These are phyloP conservation scores for Fusarium hostae DNA, from an alignment of 2,329 filamentous ascomycete genomes.

Conservation along the genomic window DNA sequence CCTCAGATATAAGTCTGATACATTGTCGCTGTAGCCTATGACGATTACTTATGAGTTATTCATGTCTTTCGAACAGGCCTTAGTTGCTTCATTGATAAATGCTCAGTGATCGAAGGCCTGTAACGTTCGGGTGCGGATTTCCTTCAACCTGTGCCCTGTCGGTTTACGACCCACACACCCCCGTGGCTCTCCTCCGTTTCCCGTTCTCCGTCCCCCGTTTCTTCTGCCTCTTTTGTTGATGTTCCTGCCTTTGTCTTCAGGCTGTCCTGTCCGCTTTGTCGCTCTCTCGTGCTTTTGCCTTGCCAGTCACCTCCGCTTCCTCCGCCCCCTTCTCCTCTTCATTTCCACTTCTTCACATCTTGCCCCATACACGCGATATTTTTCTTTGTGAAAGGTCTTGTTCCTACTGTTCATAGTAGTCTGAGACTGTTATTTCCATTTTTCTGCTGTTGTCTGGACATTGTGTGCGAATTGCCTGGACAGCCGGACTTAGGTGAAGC, in stretches of 20 bases:
- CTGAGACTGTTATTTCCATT: background rate
- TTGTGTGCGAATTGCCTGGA: constrained; percentile 21
- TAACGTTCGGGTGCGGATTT: background rate
- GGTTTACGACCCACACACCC: constrained; percentile 34
- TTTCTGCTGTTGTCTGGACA: constrained; percentile 5
- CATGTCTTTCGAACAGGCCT: background rate
- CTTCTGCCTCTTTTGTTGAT: constrained; percentile 25
- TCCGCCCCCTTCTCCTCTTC: constrained; percentile 21
- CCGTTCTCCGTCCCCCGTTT: constrained; percentile 32
- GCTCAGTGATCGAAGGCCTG: background rate
- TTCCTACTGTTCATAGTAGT: background rate
- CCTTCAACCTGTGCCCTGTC: constrained; percentile 23
- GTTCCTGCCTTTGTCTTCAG: constrained; percentile 37
- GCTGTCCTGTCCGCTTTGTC: constrained; percentile 27
- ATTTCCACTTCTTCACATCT: constrained; percentile 16
- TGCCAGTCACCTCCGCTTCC: constrained; percentile 23
- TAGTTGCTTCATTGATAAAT: background rate
- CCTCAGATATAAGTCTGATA: background rate
- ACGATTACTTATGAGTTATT: background rate
- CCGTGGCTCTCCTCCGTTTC: constrained; percentile 39
- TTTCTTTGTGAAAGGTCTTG: background rate
- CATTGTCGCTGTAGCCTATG: background rate
- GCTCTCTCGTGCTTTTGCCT: constrained; percentile 30
- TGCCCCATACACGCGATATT: constrained; percentile 11
- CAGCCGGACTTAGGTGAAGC: constrained; percentile 19